These are phyloP conservation scores for Carex parvula DNA, from an alignment of 176 grass and related monocot genomes.

Conservation along the genomic window DNA sequence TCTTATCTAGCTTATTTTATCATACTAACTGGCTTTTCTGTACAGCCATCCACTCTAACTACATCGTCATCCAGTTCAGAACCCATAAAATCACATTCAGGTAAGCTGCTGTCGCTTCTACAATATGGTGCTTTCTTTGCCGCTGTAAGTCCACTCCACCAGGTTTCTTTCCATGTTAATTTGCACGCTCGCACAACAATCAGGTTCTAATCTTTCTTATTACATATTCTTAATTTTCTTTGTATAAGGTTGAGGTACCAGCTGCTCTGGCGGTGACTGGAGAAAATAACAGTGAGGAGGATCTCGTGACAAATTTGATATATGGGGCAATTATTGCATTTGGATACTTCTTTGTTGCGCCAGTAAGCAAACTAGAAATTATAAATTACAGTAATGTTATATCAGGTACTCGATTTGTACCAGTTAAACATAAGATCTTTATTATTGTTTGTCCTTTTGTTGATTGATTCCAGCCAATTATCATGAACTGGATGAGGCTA, in stretches of 20 bases:
- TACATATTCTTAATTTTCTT: not conserved
- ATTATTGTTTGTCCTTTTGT: not conserved
- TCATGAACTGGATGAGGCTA: constrained; percentile 83
- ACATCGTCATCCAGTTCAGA: not conserved
- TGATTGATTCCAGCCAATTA: constrained; percentile 54
- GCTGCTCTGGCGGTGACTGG: constrained; percentile 73
- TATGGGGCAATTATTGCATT: constrained; percentile 45
- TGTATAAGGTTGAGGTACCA: constrained; percentile 48
- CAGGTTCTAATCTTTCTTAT: not conserved
- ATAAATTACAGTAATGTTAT: not conserved
- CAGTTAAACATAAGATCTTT: not conserved
- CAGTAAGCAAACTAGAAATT: constrained; percentile 42
- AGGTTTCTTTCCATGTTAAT: not conserved
- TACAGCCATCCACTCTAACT: constrained; percentile 9
- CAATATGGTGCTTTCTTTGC: constrained; percentile 60
- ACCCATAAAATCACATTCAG: constrained; percentile 34
- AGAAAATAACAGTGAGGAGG: constrained; percentile 57
- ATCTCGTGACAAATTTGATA: constrained; percentile 57
- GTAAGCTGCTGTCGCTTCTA: constrained; percentile 41
- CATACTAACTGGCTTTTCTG: not conserved
- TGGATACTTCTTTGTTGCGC: constrained; percentile 58
- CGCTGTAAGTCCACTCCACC: constrained; percentile 31
- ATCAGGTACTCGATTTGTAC: not conserved
- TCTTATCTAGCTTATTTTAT: not conserved
- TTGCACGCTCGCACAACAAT: not conserved